Evolutionary conservation across 305 asterid species (phyloP).

Genomic region (Fraxinus ornus): DNA sequence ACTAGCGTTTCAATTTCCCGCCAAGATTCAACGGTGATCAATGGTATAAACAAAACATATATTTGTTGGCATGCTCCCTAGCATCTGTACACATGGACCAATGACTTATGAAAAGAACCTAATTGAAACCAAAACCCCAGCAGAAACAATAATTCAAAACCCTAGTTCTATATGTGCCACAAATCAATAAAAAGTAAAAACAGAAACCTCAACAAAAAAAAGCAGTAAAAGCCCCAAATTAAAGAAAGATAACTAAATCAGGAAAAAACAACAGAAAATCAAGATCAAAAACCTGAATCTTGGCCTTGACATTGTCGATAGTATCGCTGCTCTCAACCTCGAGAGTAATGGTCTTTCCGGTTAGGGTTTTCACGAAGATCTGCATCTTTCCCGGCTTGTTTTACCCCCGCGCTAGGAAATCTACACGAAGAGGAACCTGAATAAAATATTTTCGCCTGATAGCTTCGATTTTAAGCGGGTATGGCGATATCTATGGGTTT

Average conservation of each 20-base stretch:
- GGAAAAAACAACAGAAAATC: background rate
- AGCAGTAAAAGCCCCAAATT: background rate
- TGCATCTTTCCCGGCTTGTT: constrained; percentile 31
- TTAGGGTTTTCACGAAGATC: constrained; percentile 56
- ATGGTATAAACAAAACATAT: background rate
- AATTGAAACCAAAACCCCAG: background rate
- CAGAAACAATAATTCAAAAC: background rate
- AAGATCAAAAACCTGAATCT: constrained; percentile 38
- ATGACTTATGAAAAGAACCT: background rate
- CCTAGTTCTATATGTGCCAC: background rate
- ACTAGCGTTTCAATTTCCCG: background rate
- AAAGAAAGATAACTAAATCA: background rate
- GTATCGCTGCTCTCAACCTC: constrained; percentile 57
- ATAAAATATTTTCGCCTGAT: background rate
- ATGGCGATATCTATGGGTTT: background rate
- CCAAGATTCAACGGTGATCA: background rate
- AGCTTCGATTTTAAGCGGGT: background rate
- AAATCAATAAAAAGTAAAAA: background rate
- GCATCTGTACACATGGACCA: background rate
- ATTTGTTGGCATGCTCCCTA: background rate
- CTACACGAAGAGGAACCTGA: background rate
- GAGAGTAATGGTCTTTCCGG: constrained; percentile 49
- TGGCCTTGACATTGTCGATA: constrained; percentile 50
- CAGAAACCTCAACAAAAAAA: background rate
- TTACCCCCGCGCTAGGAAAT: background rate